Percentiles rank a stretch among this genome's conserved stretches.
These are phyloP conservation scores for Cucurbitaria berberidis DNA, from an alignment of 2,329 filamentous ascomycete species.

Conservation along the genomic window DNA sequence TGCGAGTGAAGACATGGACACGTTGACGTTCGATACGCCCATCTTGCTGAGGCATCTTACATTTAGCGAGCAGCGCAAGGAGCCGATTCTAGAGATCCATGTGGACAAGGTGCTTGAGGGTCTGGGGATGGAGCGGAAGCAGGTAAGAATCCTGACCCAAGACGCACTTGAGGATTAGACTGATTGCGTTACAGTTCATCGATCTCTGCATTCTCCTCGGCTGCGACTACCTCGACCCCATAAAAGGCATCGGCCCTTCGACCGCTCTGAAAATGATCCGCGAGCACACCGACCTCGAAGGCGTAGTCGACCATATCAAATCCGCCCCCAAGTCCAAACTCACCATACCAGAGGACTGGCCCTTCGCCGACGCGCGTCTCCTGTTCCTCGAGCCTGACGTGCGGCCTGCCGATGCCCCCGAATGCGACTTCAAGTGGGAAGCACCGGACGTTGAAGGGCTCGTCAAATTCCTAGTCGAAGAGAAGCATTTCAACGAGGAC, in stretches of 20 bases:
- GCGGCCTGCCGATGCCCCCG: conserved; percentile 76
- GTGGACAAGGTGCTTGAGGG: conserved; percentile 86
- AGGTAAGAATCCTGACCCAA: conserved; percentile 61
- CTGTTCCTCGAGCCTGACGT: conserved; percentile 94
- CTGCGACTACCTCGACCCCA: conserved; percentile 96
- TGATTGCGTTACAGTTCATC: conserved; percentile 71
- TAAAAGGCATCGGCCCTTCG: conserved; percentile 90
- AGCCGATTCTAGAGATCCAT: conserved; percentile 95
- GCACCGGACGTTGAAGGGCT: conserved; percentile 89
- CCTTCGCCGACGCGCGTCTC: conserved; percentile 86
- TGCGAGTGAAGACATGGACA: conserved; percentile 99
- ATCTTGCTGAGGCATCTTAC: conserved; percentile 92
- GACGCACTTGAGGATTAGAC: conserved; percentile 4
- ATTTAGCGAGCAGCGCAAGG: conserved; percentile 96
- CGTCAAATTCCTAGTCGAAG: conserved; percentile 85
- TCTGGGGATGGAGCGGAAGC: conserved; percentile 82
- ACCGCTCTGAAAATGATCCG: conserved; percentile 94
- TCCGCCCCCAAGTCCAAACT: conserved; percentile 73
- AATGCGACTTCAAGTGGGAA: conserved; percentile 98
- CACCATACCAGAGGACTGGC: conserved; percentile 93
- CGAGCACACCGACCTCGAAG: conserved; percentile 86
- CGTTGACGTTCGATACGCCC: conserved; percentile 90
- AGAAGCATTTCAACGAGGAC: conserved; percentile 98
- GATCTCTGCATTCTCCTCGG: conserved; percentile 97
- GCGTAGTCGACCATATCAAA: conserved; percentile 81